phyloP scores from a whole-genome alignment of 2,329 filamentous ascomycete species.

The Beauveria scarabaeidicola region DNA sequence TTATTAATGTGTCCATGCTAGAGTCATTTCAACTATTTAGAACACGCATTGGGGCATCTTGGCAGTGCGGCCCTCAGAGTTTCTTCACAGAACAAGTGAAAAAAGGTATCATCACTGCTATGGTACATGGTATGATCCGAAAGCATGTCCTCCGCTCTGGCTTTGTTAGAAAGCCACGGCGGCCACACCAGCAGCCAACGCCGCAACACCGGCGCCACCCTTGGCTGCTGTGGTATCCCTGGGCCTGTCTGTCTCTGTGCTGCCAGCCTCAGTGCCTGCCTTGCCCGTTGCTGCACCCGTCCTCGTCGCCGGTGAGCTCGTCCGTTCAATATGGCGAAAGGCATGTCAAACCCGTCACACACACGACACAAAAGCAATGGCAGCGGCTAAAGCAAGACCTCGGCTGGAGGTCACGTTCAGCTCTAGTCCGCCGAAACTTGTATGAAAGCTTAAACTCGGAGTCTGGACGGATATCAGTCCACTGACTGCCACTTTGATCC shows the following conservation, averaged over 20 bases:
- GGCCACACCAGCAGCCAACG: neutral
- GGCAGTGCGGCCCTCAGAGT: too few relatives aligned
- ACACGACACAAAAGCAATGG: neutral
- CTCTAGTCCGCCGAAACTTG: neutral
- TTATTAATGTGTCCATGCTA: neutral
- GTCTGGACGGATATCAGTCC: neutral
- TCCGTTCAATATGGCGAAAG: neutral
- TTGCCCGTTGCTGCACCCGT: neutral
- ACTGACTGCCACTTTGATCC: neutral
- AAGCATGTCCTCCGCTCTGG: too few relatives aligned
- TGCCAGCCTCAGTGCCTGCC: neutral
- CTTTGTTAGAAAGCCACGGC: neutral
- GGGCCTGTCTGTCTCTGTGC: neutral
- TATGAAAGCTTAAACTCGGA: neutral
- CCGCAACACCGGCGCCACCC: neutral
- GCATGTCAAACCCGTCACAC: neutral
- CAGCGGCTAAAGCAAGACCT: neutral
- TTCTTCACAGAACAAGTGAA: too few relatives aligned
- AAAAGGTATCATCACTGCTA: too few relatives aligned
- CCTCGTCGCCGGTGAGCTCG: neutral
- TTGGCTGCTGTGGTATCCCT: neutral
- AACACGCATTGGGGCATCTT: neutral
- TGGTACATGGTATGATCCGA: too few relatives aligned
- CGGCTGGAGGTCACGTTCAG: neutral
- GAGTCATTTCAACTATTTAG: neutral